Percentiles rank a stretch among this genome's conserved stretches.
Evolutionary conservation across 148 eudicot species (phyloP).

Genomic region (Spergularia bocconei): DNA sequence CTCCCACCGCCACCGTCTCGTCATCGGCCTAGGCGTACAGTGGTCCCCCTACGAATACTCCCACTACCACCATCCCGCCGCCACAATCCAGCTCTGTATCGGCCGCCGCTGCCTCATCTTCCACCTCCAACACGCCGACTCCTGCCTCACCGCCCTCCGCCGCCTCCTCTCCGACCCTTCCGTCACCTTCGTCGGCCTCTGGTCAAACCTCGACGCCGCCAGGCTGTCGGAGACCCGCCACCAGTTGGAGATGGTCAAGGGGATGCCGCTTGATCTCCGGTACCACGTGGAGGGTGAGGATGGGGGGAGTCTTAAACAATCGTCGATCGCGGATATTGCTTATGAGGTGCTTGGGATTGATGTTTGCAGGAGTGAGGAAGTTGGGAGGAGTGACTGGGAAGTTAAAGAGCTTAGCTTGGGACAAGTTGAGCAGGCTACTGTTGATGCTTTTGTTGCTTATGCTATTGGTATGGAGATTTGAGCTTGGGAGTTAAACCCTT

Average conservation of each 20-base stretch:
- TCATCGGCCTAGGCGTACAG: slow-evolving; percentile 44
- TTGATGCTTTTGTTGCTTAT: slow-evolving; percentile 36
- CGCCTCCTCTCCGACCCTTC: slow-evolving; percentile 18
- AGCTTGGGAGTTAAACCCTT: slow-evolving; percentile 8
- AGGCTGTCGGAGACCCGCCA: slow-evolving; percentile 15
- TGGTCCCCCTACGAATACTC: slow-evolving; percentile 26
- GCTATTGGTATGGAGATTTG: slow-evolving; percentile 7
- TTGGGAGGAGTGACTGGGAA: slow-evolving; percentile 30
- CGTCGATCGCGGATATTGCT: slow-evolving; percentile 24
- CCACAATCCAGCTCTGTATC: slow-evolving; percentile 41
- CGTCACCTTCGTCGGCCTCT: slow-evolving; percentile 40
- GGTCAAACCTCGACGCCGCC: slow-evolving; percentile 13
- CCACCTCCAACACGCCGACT: slow-evolving; percentile 28
- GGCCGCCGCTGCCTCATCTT: slow-evolving; percentile 29
- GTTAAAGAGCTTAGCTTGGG: slow-evolving; percentile 1
- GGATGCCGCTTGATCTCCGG: slow-evolving; percentile 16
- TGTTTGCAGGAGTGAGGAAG: slow-evolving; percentile 3
- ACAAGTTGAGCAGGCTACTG: slow-evolving; percentile 31
- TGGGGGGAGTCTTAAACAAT: background rate
- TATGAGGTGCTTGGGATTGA: slow-evolving; percentile 7
- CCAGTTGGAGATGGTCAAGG: background rate
- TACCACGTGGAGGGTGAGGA: background rate
- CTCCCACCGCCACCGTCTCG: slow-evolving; percentile 15
- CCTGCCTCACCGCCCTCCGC: slow-evolving; percentile 20
- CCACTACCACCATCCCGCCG: slow-evolving; percentile 6